Evolutionary conservation across 495 filamentous ascomycete species (phyloP).

Genomic region (Penicillium atrosanguineum): DNA sequence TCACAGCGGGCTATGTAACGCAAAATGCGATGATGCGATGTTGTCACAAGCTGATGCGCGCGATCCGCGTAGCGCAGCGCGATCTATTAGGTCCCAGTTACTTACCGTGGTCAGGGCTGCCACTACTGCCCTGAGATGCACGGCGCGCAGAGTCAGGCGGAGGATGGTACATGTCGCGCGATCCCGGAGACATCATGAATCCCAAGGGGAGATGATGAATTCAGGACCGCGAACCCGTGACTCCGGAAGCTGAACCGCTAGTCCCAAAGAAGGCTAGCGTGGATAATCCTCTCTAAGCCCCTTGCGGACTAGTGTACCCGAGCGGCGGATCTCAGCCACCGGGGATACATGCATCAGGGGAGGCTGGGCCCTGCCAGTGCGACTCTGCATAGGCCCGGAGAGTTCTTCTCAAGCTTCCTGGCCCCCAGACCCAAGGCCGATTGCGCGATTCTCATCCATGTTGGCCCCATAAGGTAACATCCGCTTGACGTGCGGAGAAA

Average conservation of each 20-base stretch:
- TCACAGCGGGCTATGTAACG: background rate
- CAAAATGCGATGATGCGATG: background rate
- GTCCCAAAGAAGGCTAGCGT: slow-evolving; percentile 20
- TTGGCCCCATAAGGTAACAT: background rate
- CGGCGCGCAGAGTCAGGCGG: slow-evolving; percentile 31
- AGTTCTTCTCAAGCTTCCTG: background rate
- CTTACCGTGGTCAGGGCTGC: slow-evolving; percentile 40
- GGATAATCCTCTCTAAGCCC: slow-evolving; percentile 18
- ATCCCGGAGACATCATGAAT: slow-evolving; percentile 2
- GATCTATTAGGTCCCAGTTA: slow-evolving; percentile 11
- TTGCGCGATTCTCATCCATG: background rate
- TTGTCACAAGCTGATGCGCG: slow-evolving; percentile 3
- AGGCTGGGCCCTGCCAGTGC: background rate
- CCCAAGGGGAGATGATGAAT: slow-evolving; percentile 15
- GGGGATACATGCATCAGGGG: slow-evolving; percentile 25
- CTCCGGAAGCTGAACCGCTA: slow-evolving; percentile 41
- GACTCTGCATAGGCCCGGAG: background rate
- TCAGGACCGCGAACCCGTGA: slow-evolving; percentile 39
- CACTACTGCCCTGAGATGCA: slow-evolving; percentile 37
- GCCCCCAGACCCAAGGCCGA: background rate
- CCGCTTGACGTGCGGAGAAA: background rate
- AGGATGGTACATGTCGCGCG: slow-evolving; percentile 36
- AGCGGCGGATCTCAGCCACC: slow-evolving; percentile 36
- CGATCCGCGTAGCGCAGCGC: slow-evolving; percentile 9
- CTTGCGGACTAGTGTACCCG: slow-evolving; percentile 37